Evolutionary conservation across 148 eudicot species (phyloP).

Genomic region (Bassia scoparia): DNA sequence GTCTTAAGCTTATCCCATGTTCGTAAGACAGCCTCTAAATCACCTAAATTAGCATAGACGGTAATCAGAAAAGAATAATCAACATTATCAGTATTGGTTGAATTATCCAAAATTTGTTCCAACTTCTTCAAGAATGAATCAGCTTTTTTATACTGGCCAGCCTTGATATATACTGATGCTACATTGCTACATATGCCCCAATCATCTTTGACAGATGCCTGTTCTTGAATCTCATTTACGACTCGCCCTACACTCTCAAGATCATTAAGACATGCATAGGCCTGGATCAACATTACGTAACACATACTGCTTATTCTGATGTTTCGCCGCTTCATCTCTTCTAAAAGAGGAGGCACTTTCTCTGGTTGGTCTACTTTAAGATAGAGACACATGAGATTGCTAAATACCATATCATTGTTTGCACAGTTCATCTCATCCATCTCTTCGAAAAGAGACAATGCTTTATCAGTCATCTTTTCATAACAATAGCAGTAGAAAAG

Average conservation of each 20-base stretch:
- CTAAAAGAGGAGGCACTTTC: conserved; percentile 45
- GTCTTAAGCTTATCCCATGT: conserved; percentile 56
- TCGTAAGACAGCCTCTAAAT: conserved; percentile 43
- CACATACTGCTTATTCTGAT: conserved; percentile 31
- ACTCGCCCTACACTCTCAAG: conserved; percentile 57
- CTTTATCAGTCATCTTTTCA: conserved; percentile 45
- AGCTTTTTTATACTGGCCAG: conserved; percentile 53
- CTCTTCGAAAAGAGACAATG: conserved; percentile 49
- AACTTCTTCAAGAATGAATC: conserved; percentile 37
- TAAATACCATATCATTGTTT: conserved; percentile 30
- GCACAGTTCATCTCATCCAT: conserved; percentile 46
- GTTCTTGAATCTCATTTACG: conserved; percentile 42
- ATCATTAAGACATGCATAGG: conserved; percentile 45
- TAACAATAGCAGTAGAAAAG: conserved; percentile 67
- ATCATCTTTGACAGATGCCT: conserved; percentile 22
- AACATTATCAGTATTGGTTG: conserved; percentile 17
- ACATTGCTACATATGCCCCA: conserved; percentile 62
- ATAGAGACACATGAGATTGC: conserved; percentile 56
- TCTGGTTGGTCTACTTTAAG: conserved; percentile 56
- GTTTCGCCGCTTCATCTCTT: conserved; percentile 63
- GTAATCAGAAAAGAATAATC: conserved; percentile 52
- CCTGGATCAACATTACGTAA: conserved; percentile 47
- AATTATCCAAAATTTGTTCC: conserved; percentile 35
- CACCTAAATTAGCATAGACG: conserved; percentile 42
- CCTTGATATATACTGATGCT: conserved; percentile 40